Conservation (phyloP, 2,329 filamentous ascomycete species). For the Trichoderma semiorbis region DNA sequence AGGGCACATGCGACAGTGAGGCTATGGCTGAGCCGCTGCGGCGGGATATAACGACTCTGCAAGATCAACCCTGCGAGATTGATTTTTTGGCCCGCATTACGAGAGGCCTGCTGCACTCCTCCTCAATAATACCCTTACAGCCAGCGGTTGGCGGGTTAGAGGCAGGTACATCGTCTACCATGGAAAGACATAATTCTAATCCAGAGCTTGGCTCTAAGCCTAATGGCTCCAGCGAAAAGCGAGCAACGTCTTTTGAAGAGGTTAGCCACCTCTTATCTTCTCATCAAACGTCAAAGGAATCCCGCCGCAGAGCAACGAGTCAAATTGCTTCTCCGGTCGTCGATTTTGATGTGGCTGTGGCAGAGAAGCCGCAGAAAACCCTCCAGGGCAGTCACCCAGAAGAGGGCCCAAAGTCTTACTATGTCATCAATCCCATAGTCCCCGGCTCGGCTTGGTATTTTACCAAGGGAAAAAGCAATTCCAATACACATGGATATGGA, state of each 20-base stretch:
- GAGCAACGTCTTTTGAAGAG: background rate
- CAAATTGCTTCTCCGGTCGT: constrained; percentile 7
- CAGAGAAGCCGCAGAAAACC: constrained; percentile 3
- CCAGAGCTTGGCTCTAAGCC: background rate
- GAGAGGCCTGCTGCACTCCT: background rate
- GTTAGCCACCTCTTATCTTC: background rate
- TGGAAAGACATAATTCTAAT: background rate
- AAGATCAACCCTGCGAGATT: background rate
- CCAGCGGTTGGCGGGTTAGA: background rate
- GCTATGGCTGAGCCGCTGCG: background rate
- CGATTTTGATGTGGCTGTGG: constrained; percentile 2
- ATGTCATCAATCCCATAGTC: constrained; percentile 19
- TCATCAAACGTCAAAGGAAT: background rate
- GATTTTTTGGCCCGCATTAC: background rate
- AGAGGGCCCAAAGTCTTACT: constrained; percentile 6
- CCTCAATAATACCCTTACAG: background rate
- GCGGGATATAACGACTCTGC: background rate
- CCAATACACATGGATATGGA: background rate
- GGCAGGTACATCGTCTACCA: background rate
- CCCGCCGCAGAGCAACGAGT: background rate
- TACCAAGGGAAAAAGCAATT: background rate
- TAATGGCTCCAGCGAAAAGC: background rate
- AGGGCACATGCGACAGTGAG: background rate
- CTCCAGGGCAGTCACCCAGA: background rate
- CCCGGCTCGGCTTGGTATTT: constrained; percentile 16